phyloP scores from a whole-genome alignment of 768 basidiomycete genomes.

The Cyathus striatus region DNA sequence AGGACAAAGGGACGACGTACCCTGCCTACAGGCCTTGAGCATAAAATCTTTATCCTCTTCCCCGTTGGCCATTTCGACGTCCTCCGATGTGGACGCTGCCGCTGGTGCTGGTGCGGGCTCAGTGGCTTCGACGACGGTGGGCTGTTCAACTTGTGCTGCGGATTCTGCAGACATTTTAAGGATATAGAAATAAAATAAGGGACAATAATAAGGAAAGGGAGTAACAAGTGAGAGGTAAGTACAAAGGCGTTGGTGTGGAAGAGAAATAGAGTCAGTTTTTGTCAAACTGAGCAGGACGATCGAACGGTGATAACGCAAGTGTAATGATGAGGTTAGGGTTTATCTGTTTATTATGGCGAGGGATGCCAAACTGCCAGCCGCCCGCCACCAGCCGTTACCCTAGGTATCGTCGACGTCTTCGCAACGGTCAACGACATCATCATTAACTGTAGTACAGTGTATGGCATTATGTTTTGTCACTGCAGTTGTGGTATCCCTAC shows the following conservation, averaged over 20 bases:
- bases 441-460: no score
- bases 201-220: slow-evolving; percentile 6
- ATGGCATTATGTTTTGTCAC: no score
- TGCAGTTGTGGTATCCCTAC: no score
- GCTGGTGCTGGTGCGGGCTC: neutral
- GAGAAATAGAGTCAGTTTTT: slow-evolving; percentile 12
- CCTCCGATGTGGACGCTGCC: slow-evolving; percentile 8
- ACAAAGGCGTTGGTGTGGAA: neutral
- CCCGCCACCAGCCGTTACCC: no score
- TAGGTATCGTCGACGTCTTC: no score
- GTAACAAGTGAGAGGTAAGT: slow-evolving; percentile 4
- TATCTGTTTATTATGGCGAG: neutral
- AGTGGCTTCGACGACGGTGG: slow-evolving; percentile 7
- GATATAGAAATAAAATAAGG: slow-evolving; percentile 3
- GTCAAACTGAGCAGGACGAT: slow-evolving; percentile 3
- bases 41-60: slow-evolving; percentile 35
- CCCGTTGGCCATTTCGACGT: slow-evolving; percentile 17
- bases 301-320: neutral
- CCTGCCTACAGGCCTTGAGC: slow-evolving; percentile 48
- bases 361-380: no score
- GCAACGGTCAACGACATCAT: no score
- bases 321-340: neutral
- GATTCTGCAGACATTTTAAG: slow-evolving; percentile 17
- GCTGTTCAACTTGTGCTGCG: slow-evolving; percentile 8
- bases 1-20: slow-evolving; percentile 24